Evolutionary conservation across 345 rosid species (phyloP).

Genomic region (Jatropha curcas): DNA sequence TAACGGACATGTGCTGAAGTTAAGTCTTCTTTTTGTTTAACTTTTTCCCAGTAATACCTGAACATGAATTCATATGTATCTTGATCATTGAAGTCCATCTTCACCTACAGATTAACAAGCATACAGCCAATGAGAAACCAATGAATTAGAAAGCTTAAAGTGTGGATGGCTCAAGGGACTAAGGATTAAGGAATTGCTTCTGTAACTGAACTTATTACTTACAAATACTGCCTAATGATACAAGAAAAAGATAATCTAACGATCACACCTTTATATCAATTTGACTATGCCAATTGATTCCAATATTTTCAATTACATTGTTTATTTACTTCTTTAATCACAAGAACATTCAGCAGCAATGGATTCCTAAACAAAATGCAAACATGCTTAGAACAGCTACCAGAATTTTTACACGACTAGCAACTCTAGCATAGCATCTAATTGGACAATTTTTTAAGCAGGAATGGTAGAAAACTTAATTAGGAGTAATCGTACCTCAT

Average conservation of each 20-base stretch:
- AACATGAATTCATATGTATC: slow-evolving; percentile 41
- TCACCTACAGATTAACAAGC: slow-evolving; percentile 27
- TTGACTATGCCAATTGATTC: background rate
- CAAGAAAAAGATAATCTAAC: background rate
- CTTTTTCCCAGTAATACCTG: slow-evolving; percentile 50
- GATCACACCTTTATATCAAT: background rate
- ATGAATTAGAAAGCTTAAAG: background rate
- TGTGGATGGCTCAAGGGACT: background rate
- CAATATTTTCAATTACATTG: background rate
- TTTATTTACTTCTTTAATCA: background rate
- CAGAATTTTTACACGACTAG: background rate
- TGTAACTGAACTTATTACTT: background rate
- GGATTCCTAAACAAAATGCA: background rate
- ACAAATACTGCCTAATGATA: background rate
- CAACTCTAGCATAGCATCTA: background rate
- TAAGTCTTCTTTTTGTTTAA: slow-evolving; percentile 37
- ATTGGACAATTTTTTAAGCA: background rate
- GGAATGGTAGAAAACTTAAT: too few species aligned
- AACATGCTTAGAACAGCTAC: background rate
- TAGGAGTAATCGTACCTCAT: slow-evolving; percentile 33
- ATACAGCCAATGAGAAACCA: slow-evolving; percentile 6
- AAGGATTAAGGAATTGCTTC: background rate
- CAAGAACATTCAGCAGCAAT: background rate
- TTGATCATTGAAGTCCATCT: slow-evolving; percentile 41
- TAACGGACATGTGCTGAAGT: slow-evolving; percentile 31